phyloP scores from a whole-genome alignment of 495 filamentous ascomycete genomes.

The Aspergillus ostianus region DNA sequence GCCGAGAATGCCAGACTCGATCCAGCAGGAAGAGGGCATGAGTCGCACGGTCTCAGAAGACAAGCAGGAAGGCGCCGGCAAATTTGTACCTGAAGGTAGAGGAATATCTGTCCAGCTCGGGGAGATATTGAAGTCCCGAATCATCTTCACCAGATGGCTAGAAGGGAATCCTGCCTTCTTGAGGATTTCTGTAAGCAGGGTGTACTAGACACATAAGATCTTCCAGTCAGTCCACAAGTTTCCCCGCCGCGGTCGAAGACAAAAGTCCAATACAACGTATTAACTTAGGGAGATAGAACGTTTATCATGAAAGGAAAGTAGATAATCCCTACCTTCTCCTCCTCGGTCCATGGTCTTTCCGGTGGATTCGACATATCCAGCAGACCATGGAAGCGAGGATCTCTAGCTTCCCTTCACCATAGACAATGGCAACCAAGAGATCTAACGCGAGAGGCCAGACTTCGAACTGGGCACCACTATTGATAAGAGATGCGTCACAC shows the following conservation, averaged over 20 bases:
- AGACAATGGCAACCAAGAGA: constrained; percentile 12
- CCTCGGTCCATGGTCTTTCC: constrained; percentile 55
- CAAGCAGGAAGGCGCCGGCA: constrained; percentile 7
- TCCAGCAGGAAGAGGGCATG: neutral
- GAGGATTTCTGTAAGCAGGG: constrained; percentile 59
- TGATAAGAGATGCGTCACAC: constrained; percentile 19
- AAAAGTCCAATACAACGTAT: neutral
- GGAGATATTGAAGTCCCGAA: constrained; percentile 46
- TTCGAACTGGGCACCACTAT: constrained; percentile 2
- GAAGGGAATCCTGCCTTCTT: constrained; percentile 55
- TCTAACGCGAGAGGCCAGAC: constrained; percentile 6
- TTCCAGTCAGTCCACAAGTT: constrained; percentile 14
- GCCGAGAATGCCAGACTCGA: neutral
- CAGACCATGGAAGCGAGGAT: constrained; percentile 37
- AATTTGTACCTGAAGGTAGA: constrained; percentile 49
- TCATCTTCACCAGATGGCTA: constrained; percentile 46
- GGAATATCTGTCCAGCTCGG: constrained; percentile 59
- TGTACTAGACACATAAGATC: constrained; percentile 43
- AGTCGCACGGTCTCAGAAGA: constrained; percentile 1
- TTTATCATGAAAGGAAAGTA: neutral
- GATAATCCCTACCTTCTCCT: constrained; percentile 53
- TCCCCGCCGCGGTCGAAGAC: neutral
- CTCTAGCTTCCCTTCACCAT: constrained; percentile 13
- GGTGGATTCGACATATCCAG: constrained; percentile 49
- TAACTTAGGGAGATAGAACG: constrained; percentile 1